Conservation (phyloP, 805 yeast genomes). For the Isabelozyma rhagii region DNA sequence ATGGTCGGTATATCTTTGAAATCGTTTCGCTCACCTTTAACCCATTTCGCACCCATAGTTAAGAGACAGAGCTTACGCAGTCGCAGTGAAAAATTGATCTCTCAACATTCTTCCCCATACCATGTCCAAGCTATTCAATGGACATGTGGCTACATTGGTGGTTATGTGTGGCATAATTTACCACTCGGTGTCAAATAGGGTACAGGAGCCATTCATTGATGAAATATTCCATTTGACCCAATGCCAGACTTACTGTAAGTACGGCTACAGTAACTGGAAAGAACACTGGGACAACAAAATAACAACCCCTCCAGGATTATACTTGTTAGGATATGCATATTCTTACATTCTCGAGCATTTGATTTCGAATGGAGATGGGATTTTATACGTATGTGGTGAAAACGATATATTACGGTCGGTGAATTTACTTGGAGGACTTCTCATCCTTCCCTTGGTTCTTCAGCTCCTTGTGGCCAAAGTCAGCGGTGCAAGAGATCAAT, state of each 20-base stretch:
- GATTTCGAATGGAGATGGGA: not conserved
- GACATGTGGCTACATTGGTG: conserved; percentile 4
- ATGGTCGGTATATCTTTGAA: no score
- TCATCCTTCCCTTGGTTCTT: conserved; percentile 49
- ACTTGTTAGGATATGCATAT: conserved; percentile 44
- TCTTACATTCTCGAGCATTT: conserved; percentile 24
- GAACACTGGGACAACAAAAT: conserved; percentile 77
- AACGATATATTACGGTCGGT: conserved; percentile 33
- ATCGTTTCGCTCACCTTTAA: not conserved
- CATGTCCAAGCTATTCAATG: not conserved
- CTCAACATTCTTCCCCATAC: not conserved
- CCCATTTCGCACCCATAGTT: not conserved
- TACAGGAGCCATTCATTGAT: conserved; percentile 50
- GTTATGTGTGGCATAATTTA: conserved; percentile 9
- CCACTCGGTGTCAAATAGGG: conserved; percentile 15
- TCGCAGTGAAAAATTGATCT: not conserved
- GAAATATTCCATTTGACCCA: conserved; percentile 87
- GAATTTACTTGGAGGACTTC: conserved; percentile 65
- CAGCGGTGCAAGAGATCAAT: conserved; percentile 10
- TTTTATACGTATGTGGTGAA: conserved; percentile 11
- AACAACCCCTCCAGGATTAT: conserved; percentile 96
- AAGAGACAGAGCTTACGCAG: not conserved
- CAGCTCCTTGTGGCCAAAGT: conserved; percentile 12
- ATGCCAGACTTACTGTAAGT: conserved; percentile 61
- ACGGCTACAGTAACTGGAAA: conserved; percentile 59